Base-by-base conservation (phyloP, 306 rosid species). In the Dryas alaskensis region DNA sequence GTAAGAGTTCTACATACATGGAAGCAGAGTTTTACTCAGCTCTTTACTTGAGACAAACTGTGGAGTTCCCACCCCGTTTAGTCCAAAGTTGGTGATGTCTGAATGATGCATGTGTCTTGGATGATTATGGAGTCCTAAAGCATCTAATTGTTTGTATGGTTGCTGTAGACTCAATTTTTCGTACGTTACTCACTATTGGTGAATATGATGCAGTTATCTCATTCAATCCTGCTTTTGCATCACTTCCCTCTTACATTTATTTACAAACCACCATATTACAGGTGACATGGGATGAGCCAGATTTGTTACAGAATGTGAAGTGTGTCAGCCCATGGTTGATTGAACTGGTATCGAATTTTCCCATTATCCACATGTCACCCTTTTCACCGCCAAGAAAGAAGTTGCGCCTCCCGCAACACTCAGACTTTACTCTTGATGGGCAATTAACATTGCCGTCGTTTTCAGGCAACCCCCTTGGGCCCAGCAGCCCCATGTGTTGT, bases 241-340 rank as follows among this genome's bases (percentile, higher is more conserved):
- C 63, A 72, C 50, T 27, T 19, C 39, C 46, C 19, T 4, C 16
- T 40, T 68, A 60, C 19, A 45, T 53, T 46, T 10, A 7, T 42
- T 77, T 6, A 52, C 69, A 31, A 57, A 73, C 47, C 3, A 40
- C 49, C 22, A 40, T 70, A 66, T 62, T 81, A 42, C 88, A 94
- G 99, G 98, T 94, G 83, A 81, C 89, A 39, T 94, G 99, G 99
- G 99, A 94, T 64, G 99, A 94, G 49, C 99, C 99, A 44, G 99
- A 92, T 81, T 85, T 94, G 95, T 87, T 94, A n/a, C 95, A 92
- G 72, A 90, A 94, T 67, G 98, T 94, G 90, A 95, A 95, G 93
- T 88, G 96, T 1, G 97, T 95, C 12, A 95, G 88, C 78, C 99
- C 99, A 27, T 95, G 99, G 99, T 78, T 95, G 86, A 85, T 90